phyloP scores from a whole-genome alignment of 2,329 filamentous ascomycete species.

The Lasiodiplodia gonubiensis region DNA sequence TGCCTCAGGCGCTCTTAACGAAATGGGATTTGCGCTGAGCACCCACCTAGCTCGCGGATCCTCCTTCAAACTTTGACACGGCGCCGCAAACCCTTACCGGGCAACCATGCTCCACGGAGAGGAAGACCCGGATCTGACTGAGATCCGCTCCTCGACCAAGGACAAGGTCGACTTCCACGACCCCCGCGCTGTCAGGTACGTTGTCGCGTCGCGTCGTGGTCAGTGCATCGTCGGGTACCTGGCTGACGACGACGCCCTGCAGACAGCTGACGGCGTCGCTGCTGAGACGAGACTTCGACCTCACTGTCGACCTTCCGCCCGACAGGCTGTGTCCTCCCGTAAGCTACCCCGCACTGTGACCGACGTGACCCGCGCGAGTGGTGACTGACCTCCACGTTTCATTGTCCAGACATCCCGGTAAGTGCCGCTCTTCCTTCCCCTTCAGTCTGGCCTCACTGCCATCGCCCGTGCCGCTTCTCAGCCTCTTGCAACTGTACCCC shows the following conservation, averaged over 20 bases:
- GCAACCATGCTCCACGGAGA: slow-evolving; percentile 24
- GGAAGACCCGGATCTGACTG: slow-evolving; percentile 23
- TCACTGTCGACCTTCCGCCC: slow-evolving; percentile 72
- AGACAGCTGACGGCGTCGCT: slow-evolving; percentile 77
- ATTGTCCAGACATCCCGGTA: slow-evolving; percentile 4
- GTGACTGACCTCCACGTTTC: slow-evolving; percentile 40
- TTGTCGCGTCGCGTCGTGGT: slow-evolving; percentile 4
- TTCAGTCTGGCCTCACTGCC: background rate
- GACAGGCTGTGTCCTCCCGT: slow-evolving; percentile 89
- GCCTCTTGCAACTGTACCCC: background rate
- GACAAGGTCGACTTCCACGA: slow-evolving; percentile 80
- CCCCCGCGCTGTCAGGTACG: slow-evolving; percentile 74
- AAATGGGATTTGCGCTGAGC: slow-evolving; percentile 25
- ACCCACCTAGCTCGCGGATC: slow-evolving; percentile 26
- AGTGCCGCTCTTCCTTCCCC: slow-evolving; percentile 4
- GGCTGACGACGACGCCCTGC: slow-evolving; percentile 19
- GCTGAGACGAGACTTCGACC: slow-evolving; percentile 74
- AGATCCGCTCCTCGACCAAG: slow-evolving; percentile 42
- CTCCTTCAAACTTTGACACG: slow-evolving; percentile 27
- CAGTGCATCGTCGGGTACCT: slow-evolving; percentile 13
- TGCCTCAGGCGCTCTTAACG: slow-evolving; percentile 3
- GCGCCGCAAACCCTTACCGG: slow-evolving; percentile 9
- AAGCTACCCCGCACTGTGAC: slow-evolving; percentile 29
- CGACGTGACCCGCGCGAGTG: background rate
- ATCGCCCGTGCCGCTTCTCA: background rate